phyloP scores from a whole-genome alignment of 2,329 filamentous ascomycete species.

The Graphilbum ipis-grandicollis region DNA sequence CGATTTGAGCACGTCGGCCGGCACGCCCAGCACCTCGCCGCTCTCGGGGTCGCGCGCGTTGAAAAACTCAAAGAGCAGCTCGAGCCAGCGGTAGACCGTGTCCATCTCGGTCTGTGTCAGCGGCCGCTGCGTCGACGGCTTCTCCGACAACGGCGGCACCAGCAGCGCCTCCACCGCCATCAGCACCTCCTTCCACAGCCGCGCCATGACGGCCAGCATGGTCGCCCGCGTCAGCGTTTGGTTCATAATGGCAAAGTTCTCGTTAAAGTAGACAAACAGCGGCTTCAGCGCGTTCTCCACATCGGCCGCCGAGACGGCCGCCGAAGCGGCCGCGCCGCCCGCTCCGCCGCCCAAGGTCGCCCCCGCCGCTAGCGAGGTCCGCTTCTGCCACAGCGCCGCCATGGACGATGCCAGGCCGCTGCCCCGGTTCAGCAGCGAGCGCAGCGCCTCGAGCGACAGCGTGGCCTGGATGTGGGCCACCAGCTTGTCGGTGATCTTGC shows the following conservation, averaged over 20 bases:
- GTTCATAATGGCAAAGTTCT: constrained; percentile 99
- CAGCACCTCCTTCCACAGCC: constrained; percentile 93
- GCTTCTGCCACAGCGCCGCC: constrained; percentile 49
- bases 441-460: constrained; percentile 67
- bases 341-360: constrained; percentile 22
- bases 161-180: constrained; percentile 79
- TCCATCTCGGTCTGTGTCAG: constrained; percentile 80
- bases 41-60: constrained; percentile 67
- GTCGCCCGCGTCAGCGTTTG: constrained; percentile 83
- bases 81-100: constrained; percentile 86
- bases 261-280: constrained; percentile 87
- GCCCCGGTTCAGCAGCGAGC: constrained; percentile 49
- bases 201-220: constrained; percentile 98
- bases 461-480: constrained; percentile 84
- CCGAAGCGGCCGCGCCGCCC: constrained; percentile 31
- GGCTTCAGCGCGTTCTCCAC: constrained; percentile 68
- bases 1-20: constrained; percentile 80
- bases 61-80: constrained; percentile 87
- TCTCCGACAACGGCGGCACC: constrained; percentile 88
- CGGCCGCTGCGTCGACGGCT: constrained; percentile 70
- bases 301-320: constrained; percentile 45
- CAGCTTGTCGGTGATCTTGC: constrained; percentile 96
- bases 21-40: constrained; percentile 70
- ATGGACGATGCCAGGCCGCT: constrained; percentile 29
- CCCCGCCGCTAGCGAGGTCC: constrained; percentile 22